Conservation (phyloP, 495 filamentous ascomycete species). For the Hyphodiscus hymeniophilus region DNA sequence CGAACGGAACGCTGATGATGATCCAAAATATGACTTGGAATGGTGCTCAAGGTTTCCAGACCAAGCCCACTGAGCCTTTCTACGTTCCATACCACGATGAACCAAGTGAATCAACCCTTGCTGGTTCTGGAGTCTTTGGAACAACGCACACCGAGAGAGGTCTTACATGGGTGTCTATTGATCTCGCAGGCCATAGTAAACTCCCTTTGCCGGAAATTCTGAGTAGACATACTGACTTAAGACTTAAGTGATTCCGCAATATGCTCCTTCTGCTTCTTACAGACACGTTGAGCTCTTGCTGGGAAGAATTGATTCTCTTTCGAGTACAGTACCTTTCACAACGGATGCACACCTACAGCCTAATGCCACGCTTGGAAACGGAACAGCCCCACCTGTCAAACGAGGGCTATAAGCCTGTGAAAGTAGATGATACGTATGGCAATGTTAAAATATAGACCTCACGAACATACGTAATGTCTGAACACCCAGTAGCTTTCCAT, state of each 20-base stretch:
- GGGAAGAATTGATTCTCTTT: conserved; percentile 39
- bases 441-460: too few relatives aligned
- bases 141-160: conserved; percentile 57
- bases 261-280: conserved; percentile 53
- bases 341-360: conserved; percentile 13
- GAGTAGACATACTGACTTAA: background rate
- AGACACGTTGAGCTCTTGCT: conserved; percentile 61
- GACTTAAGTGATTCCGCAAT: conserved; percentile 42
- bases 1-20: conserved; percentile 59
- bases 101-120: conserved; percentile 12
- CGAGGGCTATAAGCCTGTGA: too few relatives aligned
- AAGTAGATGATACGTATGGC: too few relatives aligned
- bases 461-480: too few relatives aligned
- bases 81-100: conserved; percentile 54
- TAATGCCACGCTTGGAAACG: conserved; percentile 8
- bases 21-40: conserved; percentile 87
- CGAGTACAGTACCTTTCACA: conserved; percentile 16
- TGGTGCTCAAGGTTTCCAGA: conserved; percentile 60
- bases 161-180: conserved; percentile 55
- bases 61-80: conserved; percentile 46
- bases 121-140: conserved; percentile 52
- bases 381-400: conserved; percentile 6
- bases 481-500: conserved; percentile 1
- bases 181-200: conserved; percentile 47
- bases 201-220: background rate